Conservation (phyloP, 148 eudicot genomes). For the Vaccinium macrocarpon region DNA sequence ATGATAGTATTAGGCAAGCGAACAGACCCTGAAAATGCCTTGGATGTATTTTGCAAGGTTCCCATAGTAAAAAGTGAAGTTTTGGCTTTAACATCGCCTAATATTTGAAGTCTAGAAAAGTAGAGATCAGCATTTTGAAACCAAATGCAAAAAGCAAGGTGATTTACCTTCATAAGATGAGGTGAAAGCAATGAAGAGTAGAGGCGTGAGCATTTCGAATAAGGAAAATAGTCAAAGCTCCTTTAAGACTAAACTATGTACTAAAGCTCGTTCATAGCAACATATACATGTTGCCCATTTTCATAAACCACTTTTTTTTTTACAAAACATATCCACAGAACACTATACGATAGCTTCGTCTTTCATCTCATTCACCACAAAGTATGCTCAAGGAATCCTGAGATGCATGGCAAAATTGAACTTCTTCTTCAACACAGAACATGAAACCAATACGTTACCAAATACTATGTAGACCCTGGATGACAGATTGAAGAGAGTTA, state of each 20-base stretch:
- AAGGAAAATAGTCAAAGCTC: background rate
- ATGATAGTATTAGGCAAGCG: background rate
- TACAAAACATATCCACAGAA: too few relatives aligned
- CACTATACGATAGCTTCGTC: too few relatives aligned
- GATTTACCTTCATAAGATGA: background rate
- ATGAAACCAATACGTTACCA: background rate
- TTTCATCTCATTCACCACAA: background rate
- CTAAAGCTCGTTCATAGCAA: background rate
- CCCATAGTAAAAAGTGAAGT: background rate
- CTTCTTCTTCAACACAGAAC: background rate
- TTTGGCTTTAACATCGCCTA: background rate
- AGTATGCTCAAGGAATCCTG: background rate
- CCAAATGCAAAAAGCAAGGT: background rate
- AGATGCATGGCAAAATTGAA: background rate
- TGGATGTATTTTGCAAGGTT: background rate
- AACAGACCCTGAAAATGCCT: background rate
- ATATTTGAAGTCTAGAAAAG: background rate
- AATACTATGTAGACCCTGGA: background rate
- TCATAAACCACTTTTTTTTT: background rate
- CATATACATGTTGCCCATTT: background rate
- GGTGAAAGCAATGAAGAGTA: background rate
- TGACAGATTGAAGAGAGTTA: background rate
- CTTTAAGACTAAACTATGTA: background rate
- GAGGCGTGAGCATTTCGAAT: background rate
- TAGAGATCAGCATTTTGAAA: background rate